Conservation (phyloP, 768 basidiomycete genomes). For the Favolaschia claudopus region DNA sequence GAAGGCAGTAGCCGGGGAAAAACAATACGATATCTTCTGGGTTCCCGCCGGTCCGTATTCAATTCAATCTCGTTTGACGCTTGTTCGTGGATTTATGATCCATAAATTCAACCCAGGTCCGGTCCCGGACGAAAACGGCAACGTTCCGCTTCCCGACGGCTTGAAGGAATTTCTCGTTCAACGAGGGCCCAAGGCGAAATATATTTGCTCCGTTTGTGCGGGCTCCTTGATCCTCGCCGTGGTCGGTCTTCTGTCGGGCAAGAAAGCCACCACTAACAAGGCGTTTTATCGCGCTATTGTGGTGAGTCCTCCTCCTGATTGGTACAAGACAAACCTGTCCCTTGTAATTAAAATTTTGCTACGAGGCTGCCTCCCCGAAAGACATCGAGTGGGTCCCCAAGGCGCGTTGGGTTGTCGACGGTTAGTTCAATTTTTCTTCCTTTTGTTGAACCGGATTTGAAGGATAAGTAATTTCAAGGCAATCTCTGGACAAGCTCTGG, state of each 20-base stretch:
- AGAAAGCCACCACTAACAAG: constrained; percentile 49
- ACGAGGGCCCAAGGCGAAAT: constrained; percentile 37
- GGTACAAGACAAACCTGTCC: background rate
- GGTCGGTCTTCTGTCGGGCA: constrained; percentile 41
- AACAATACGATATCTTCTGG: constrained; percentile 28
- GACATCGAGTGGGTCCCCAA: constrained; percentile 43
- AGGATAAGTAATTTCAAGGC: no score
- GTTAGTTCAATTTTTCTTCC: no score
- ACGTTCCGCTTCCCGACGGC: constrained; percentile 5
- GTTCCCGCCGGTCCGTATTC: constrained; percentile 24
- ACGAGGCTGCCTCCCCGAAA: constrained; percentile 25
- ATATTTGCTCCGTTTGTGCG: constrained; percentile 44
- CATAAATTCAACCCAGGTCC: constrained; percentile 7
- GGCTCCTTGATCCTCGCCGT: constrained; percentile 41
- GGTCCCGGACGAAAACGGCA: background rate
- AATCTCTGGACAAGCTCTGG: constrained; percentile 49
- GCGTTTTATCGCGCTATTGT: constrained; percentile 31
- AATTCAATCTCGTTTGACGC: background rate
- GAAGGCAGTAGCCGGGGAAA: constrained; percentile 12
- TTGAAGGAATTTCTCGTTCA: constrained; percentile 33
- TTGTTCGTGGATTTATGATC: background rate
- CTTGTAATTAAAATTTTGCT: background rate
- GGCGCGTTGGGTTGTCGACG: constrained; percentile 43
- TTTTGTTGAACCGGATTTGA: no score
- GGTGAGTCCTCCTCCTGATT: no score